Percentiles rank a stretch among this genome's conserved stretches.
These are phyloP conservation scores for Calonectria fujianensis DNA, from an alignment of 2,329 filamentous ascomycete species.

Conservation along the genomic window DNA sequence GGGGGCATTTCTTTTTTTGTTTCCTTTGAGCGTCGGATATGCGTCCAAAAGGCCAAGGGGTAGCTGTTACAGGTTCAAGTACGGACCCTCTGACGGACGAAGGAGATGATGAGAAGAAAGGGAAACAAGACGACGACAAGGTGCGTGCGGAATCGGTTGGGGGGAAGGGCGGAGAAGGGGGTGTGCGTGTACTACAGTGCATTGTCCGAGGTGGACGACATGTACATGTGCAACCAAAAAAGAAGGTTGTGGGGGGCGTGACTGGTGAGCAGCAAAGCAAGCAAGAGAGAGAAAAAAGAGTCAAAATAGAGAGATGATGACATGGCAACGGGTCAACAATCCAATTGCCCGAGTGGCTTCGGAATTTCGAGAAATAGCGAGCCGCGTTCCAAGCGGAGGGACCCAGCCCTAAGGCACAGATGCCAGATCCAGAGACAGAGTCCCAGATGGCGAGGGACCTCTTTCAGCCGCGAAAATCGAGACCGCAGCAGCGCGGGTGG, in stretches of 20 bases:
- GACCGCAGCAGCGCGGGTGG: neutral
- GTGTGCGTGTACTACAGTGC: neutral
- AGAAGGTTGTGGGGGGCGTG: slow-evolving; percentile 16
- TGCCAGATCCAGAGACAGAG: neutral
- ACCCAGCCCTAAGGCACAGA: neutral
- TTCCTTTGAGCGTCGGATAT: neutral
- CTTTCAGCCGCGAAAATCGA: slow-evolving; percentile 8
- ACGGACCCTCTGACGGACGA: neutral
- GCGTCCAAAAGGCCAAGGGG: neutral
- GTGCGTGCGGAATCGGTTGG: neutral
- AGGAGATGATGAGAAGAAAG: neutral
- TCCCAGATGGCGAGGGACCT: neutral
- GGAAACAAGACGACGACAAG: neutral
- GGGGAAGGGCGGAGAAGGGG: neutral
- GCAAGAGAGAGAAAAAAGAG: neutral
- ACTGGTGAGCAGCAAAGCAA: neutral
- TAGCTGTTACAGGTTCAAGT: slow-evolving; percentile 4
- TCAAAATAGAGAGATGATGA: neutral
- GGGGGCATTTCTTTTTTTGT: slow-evolving; percentile 31
- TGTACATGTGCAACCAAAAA: neutral
- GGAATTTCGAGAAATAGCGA: slow-evolving; percentile 1
- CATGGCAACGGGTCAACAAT: neutral
- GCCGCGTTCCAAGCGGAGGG: neutral
- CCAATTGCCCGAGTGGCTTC: neutral
- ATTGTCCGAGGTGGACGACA: neutral